These are phyloP conservation scores for Fusarium praegraminearum DNA, from an alignment of 2,329 filamentous ascomycete species.

Conservation along the genomic window DNA sequence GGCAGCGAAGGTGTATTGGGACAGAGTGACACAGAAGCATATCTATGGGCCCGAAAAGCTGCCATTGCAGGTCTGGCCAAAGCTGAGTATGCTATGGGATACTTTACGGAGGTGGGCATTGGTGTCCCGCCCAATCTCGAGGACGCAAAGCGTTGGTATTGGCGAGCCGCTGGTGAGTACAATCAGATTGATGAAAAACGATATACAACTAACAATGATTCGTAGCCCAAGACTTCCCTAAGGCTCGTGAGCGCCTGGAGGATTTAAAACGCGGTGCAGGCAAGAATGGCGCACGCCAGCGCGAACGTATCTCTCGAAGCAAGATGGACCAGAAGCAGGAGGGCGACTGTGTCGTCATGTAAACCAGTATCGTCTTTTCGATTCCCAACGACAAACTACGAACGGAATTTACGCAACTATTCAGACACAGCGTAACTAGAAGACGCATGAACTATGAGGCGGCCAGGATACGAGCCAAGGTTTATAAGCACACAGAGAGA, in stretches of 20 bases:
- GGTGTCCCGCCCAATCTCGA: conserved; percentile 87
- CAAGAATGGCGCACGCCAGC: conserved; percentile 74
- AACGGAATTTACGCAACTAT: background rate
- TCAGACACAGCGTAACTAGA: background rate
- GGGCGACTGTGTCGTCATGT: conserved; percentile 90
- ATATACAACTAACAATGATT: conserved; percentile 46
- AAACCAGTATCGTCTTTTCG: conserved; percentile 40
- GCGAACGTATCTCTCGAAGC: conserved; percentile 83
- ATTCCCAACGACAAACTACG: conserved; percentile 10
- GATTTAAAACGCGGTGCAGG: conserved; percentile 84
- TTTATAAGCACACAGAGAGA: background rate
- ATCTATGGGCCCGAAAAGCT: conserved; percentile 95
- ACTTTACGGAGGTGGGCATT: conserved; percentile 96
- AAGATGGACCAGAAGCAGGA: conserved; percentile 87
- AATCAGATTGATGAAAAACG: background rate
- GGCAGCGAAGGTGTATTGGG: conserved; percentile 87
- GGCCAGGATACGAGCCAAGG: background rate
- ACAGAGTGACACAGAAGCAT: conserved; percentile 95
- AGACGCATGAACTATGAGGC: conserved; percentile 1
- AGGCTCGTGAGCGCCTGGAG: conserved; percentile 91
- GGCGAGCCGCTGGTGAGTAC: conserved; percentile 90
- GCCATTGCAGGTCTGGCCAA: conserved; percentile 89
- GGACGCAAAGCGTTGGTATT: conserved; percentile 98
- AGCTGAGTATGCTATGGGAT: conserved; percentile 97
- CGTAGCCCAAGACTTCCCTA: conserved; percentile 91